Conservation (phyloP, 768 basidiomycete genomes). For the Lentinus tigrinus region DNA sequence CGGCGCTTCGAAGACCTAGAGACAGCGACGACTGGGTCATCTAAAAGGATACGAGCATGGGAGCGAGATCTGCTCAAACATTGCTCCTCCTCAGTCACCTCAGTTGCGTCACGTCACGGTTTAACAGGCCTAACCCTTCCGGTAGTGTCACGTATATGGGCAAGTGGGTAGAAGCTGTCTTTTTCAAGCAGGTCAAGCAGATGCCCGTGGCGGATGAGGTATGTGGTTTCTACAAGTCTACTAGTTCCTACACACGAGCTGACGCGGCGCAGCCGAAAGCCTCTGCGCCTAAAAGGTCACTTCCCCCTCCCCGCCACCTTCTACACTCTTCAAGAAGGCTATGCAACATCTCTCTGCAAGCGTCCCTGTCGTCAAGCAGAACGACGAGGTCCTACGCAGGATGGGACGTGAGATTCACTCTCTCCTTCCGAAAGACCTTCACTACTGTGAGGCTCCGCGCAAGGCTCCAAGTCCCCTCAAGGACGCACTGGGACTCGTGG, state of each 20-base stretch:
- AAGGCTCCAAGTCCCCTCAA: slow-evolving; percentile 83
- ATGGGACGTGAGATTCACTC: slow-evolving; percentile 98
- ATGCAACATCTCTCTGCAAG: slow-evolving; percentile 76
- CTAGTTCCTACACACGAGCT: too few species aligned
- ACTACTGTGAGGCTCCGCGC: slow-evolving; percentile 80
- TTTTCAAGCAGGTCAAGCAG: slow-evolving; percentile 86
- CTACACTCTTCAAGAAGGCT: slow-evolving; percentile 44
- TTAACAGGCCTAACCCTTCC: slow-evolving; percentile 91
- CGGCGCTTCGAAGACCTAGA: too few species aligned
- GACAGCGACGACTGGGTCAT: too few species aligned
- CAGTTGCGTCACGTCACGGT: slow-evolving; percentile 83
- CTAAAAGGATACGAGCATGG: too few species aligned
- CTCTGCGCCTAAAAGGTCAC: slow-evolving; percentile 42
- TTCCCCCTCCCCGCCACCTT: slow-evolving; percentile 39
- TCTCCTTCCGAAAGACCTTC: slow-evolving; percentile 87
- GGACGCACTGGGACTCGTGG: slow-evolving; percentile 90
- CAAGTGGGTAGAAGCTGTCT: slow-evolving; percentile 76
- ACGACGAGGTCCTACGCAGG: slow-evolving; percentile 63
- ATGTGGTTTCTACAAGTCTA: too few species aligned
- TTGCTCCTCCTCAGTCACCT: too few species aligned
- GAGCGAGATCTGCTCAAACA: too few species aligned
- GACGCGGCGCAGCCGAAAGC: slow-evolving; percentile 41
- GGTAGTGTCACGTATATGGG: slow-evolving; percentile 81
- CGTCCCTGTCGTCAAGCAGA: slow-evolving; percentile 80
- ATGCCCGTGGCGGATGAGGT: slow-evolving; percentile 80